Evolutionary conservation across 805 yeast species (phyloP), one percentile per base, ranked within the genome.

Genomic region (Spathaspora sp.): DNA sequence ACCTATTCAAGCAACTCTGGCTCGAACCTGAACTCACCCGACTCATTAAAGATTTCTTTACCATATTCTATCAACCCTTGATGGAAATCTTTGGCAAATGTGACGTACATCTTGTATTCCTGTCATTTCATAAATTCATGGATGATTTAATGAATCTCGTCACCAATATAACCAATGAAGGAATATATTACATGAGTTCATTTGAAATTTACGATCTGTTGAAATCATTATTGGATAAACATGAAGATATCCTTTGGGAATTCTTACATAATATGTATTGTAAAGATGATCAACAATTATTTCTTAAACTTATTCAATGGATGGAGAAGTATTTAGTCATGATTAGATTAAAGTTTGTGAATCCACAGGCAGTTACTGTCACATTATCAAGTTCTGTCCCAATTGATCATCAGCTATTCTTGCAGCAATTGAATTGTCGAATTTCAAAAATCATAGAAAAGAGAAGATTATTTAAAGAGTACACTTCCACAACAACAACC

Each of bases 231-330:
- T 78, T 90, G 42, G 83, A 83, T 43, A 80, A 81, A 28, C 96
- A 92, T 65, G 88, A 89, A 57, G 83, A 81, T 51, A 76, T 85
- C 11, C 76, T 89, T 46, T 89, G 89, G 73, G 72, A 72, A 49
- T 94, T 93, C 61, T 76, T 93, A 52, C 93, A 89, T 62, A 84
- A 87, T 49, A 80, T 91, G n/a, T 91, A 92, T 65, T 55, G 77
- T n/a, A 82, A 87, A 56, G 98, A 93, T 62, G 74, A 82, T 38
- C 80, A 80, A 31, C 80, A 83, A 4, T 69, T 93, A 5, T 93
- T 93, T 68, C 82, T 84, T 48, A 83, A 83, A 3, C 69, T 94
- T 49, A 77, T 89, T 44, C 66, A 67, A 5, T 93, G 97, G 97
- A 74, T 89, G 44, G 82, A 87, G 52, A 71, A 75, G 17, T 82